A percentile compares a stretch with the other conserved stretches of the same genome.
These are phyloP conservation scores for Ogataea paradorogensis DNA, from an alignment of 805 yeast genomes.

Conservation along the genomic window DNA sequence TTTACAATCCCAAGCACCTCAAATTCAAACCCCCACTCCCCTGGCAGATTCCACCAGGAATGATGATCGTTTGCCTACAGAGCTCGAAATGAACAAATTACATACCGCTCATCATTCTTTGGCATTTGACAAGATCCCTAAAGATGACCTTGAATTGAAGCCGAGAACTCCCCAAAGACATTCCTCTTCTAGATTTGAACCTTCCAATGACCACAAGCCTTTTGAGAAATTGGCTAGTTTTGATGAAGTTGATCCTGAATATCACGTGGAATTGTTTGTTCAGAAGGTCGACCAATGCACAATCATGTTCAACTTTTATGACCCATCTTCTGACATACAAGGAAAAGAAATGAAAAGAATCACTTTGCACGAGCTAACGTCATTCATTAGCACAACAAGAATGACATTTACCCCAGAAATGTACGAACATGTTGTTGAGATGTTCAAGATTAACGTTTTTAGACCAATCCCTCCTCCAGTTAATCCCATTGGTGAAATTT, in stretches of 20 bases:
- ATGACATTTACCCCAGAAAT: constrained; percentile 86
- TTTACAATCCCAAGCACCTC: constrained; percentile 14
- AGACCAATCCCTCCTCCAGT: constrained; percentile 98
- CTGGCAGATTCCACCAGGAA: constrained; percentile 5
- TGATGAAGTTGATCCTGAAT: constrained; percentile 78
- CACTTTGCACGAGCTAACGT: constrained; percentile 85
- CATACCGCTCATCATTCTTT: constrained; percentile 31
- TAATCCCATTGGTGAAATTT: constrained; percentile 93
- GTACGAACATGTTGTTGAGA: constrained; percentile 81
- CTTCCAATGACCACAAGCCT: constrained; percentile 58
- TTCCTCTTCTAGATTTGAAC: constrained; percentile 87
- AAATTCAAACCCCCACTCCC: constrained; percentile 12
- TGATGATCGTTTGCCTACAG: constrained; percentile 19
- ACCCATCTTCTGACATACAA: constrained; percentile 85
- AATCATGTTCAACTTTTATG: constrained; percentile 88
- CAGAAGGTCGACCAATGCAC: constrained; percentile 93
- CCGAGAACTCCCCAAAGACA: constrained; percentile 77
- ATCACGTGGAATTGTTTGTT: constrained; percentile 74
- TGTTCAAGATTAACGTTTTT: constrained; percentile 87
- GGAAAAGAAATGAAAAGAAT: constrained; percentile 90
- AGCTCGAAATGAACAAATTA: constrained; percentile 28
- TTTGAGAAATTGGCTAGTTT: constrained; percentile 79
- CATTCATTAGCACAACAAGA: constrained; percentile 78
- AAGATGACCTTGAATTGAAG: constrained; percentile 77
- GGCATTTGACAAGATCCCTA: constrained; percentile 38